Evolutionary conservation across 2,329 filamentous ascomycete species (phyloP).

Genomic region (Hypoxylon sp.): DNA sequence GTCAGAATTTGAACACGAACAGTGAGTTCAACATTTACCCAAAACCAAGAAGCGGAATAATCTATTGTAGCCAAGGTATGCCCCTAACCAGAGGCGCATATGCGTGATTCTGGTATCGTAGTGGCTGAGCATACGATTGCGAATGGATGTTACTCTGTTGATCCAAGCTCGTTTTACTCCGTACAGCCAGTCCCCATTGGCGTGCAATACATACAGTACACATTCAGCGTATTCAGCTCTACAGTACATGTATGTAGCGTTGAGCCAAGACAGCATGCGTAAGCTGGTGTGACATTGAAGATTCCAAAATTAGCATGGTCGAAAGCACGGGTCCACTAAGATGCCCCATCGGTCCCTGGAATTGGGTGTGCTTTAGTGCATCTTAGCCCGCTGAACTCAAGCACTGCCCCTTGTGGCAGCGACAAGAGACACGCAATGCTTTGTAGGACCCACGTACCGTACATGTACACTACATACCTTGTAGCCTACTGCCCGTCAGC

Average conservation of each 20-base stretch:
- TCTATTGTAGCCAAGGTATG: neutral
- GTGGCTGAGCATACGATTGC: neutral
- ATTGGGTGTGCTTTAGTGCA: slow-evolving; percentile 7
- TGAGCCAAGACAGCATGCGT: slow-evolving; percentile 16
- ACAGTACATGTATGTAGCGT: slow-evolving; percentile 2
- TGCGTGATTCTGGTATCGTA: neutral
- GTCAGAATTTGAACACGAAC: slow-evolving; percentile 12
- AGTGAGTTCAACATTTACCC: neutral
- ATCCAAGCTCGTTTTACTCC: neutral
- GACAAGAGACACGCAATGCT: slow-evolving; percentile 25
- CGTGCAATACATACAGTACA: neutral
- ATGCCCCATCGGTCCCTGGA: slow-evolving; percentile 10
- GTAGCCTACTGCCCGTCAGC: neutral
- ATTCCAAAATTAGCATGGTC: slow-evolving; percentile 34
- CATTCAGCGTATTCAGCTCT: neutral
- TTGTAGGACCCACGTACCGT: slow-evolving; percentile 12
- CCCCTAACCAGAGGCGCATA: neutral
- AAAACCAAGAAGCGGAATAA: neutral
- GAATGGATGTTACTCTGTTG: neutral
- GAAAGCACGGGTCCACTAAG: neutral
- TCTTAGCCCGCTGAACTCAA: slow-evolving; percentile 10
- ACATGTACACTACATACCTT: neutral
- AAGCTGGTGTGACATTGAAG: slow-evolving; percentile 31
- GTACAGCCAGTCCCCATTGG: neutral
- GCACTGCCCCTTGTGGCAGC: slow-evolving; percentile 21